These are phyloP conservation scores for Hibiscus syriacus DNA, from an alignment of 345 rosid genomes.

Conservation along the genomic window DNA sequence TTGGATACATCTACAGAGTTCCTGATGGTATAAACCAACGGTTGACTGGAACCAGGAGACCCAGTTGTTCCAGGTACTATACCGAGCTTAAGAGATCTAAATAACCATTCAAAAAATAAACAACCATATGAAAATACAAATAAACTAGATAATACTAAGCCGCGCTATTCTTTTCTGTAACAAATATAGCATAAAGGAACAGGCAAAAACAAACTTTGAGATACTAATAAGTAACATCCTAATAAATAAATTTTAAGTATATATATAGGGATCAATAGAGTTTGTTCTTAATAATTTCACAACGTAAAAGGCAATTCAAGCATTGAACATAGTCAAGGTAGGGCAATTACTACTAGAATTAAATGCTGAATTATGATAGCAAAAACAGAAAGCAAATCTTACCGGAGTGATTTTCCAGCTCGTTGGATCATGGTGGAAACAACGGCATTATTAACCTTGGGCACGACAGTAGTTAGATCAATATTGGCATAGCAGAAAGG, in stretches of 20 bases:
- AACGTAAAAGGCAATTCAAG: too few species aligned
- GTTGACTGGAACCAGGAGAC: slow-evolving; percentile 45
- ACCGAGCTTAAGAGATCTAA: slow-evolving; percentile 78
- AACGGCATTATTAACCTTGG: slow-evolving; percentile 58
- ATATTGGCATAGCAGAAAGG: slow-evolving; percentile 64
- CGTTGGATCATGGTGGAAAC: slow-evolving; percentile 79
- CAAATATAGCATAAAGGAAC: background rate
- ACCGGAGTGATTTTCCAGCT: slow-evolving; percentile 78
- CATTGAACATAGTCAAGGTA: too few species aligned
- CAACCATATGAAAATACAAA: background rate
- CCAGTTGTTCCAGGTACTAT: slow-evolving; percentile 50
- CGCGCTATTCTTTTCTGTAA: background rate
- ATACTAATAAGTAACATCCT: too few species aligned
- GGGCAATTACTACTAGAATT: too few species aligned
- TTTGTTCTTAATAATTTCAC: too few species aligned
- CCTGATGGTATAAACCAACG: slow-evolving; percentile 49
- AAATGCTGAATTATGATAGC: too few species aligned
- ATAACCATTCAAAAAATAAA: slow-evolving; percentile 13
- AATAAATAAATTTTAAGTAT: too few species aligned
- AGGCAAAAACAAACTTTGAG: background rate
- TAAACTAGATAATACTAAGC: background rate
- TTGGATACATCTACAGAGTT: slow-evolving; percentile 51
- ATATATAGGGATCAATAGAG: too few species aligned
- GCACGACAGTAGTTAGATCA: slow-evolving; percentile 65
- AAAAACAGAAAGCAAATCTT: slow-evolving; percentile 5